Percentiles rank a stretch among this genome's conserved stretches.
These are phyloP conservation scores for Aspergillus ellipticus DNA, from an alignment of 495 filamentous ascomycete genomes.

Conservation along the genomic window DNA sequence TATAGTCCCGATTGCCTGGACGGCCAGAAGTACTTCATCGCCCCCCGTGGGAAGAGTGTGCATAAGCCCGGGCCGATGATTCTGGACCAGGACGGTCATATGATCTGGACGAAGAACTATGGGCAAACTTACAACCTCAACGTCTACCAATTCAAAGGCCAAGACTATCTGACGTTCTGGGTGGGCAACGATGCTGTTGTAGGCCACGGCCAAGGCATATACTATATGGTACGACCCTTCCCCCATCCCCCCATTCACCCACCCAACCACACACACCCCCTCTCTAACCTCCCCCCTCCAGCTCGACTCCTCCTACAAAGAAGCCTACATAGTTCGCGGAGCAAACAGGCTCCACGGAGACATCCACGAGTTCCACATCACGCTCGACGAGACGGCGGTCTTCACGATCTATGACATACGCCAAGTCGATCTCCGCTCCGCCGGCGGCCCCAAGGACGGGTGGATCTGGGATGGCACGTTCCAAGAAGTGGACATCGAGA, in stretches of 20 bases:
- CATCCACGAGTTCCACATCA: constrained; percentile 48
- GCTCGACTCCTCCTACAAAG: constrained; percentile 48
- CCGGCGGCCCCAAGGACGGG: constrained; percentile 38
- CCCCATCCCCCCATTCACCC: not conserved
- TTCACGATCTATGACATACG: constrained; percentile 47
- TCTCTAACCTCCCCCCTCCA: constrained; percentile 11
- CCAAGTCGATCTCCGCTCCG: constrained; percentile 35
- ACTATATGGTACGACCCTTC: constrained; percentile 51
- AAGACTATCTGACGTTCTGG: constrained; percentile 51
- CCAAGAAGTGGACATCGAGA: constrained; percentile 48
- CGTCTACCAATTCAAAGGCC: constrained; percentile 36
- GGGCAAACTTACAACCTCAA: constrained; percentile 39
- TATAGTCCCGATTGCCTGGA: constrained; percentile 30
- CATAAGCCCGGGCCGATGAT: constrained; percentile 40
- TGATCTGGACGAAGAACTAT: constrained; percentile 40
- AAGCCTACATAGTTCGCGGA: constrained; percentile 37
- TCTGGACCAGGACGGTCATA: constrained; percentile 38
- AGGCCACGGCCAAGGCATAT: constrained; percentile 45
- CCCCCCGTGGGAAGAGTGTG: constrained; percentile 39
- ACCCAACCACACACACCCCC: not conserved
- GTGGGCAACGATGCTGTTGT: constrained; percentile 43
- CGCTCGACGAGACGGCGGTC: constrained; percentile 45
- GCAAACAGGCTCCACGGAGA: constrained; percentile 30
- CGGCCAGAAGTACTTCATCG: constrained; percentile 37
- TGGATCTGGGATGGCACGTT: constrained; percentile 51